Evolutionary conservation across 495 filamentous ascomycete species (phyloP).

Genomic region (Physcia stellaris): DNA sequence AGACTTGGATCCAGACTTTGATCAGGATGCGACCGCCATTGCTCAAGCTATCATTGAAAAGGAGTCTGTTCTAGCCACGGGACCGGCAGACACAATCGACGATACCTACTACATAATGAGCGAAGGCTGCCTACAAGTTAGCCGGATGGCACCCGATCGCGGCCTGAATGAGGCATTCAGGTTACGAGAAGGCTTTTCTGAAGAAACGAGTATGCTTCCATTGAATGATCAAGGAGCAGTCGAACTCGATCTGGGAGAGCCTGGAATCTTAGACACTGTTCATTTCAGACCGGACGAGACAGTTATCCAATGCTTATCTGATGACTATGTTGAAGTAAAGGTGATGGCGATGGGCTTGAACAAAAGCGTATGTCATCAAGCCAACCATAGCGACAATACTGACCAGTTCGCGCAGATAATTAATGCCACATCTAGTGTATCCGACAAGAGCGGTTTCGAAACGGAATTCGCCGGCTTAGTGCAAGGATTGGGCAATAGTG

Average conservation of each 20-base stretch:
- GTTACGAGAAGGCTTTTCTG: not conserved
- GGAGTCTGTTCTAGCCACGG: not conserved
- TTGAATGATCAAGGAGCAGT: not conserved
- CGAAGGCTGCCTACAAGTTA: not conserved
- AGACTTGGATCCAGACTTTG: not conserved
- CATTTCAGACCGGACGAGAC: not conserved
- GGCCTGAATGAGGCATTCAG: not conserved
- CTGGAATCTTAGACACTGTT: constrained; percentile 1
- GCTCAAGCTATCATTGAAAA: not conserved
- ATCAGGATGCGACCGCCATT: not conserved
- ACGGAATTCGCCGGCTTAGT: constrained; percentile 1
- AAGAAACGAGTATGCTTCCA: constrained; percentile 1
- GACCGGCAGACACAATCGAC: not conserved
- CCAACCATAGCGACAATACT: not conserved
- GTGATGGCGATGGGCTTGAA: constrained; percentile 1
- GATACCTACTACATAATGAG: not conserved
- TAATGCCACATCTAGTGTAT: not conserved
- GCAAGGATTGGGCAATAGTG: not conserved
- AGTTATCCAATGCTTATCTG: not conserved
- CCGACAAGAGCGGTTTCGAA: not conserved
- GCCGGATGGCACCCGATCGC: not conserved
- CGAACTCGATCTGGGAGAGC: not conserved
- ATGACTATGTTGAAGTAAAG: constrained; percentile 1
- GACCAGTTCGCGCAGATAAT: not conserved
- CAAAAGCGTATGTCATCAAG: not conserved